A percentile compares a stretch with the other conserved stretches of the same genome.
Evolutionary conservation across 1,284 basidiomycete genomes (phyloP).

Genomic region (Trametes sp.): DNA sequence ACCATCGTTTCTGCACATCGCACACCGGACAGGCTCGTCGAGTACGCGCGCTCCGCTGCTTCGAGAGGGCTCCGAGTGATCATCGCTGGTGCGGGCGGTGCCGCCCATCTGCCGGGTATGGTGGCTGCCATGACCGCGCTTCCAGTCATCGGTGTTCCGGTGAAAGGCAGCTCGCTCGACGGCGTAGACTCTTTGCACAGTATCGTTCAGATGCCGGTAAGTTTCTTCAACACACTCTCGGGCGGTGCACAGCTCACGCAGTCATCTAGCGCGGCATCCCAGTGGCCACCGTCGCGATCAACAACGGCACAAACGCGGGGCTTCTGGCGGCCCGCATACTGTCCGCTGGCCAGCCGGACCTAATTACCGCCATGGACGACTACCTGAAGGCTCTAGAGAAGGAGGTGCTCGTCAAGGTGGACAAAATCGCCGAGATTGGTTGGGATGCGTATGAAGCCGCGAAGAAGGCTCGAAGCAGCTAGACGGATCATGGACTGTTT

Average conservation of each 20-base stretch:
- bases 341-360: slow-evolving; percentile 72
- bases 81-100: slow-evolving; percentile 96
- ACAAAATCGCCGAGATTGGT: slow-evolving; percentile 78
- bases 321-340: slow-evolving; percentile 92
- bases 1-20: slow-evolving; percentile 97
- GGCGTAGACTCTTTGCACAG: slow-evolving; percentile 97
- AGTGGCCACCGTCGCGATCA: slow-evolving; percentile 97
- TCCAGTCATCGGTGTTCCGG: slow-evolving; percentile 96
- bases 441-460: slow-evolving; percentile 81
- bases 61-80: slow-evolving; percentile 81
- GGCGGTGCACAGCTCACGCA: slow-evolving; percentile 6
- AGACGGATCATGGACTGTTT: background rate
- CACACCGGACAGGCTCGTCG: slow-evolving; percentile 88
- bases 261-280: slow-evolving; percentile 86
- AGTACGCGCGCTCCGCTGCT: slow-evolving; percentile 84
- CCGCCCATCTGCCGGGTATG: slow-evolving; percentile 98
- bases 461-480: slow-evolving; percentile 9
- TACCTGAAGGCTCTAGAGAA: slow-evolving; percentile 82
- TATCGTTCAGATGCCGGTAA: slow-evolving; percentile 98
- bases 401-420: slow-evolving; percentile 88
- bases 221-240: slow-evolving; percentile 42
- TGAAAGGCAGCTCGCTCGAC: slow-evolving; percentile 93
- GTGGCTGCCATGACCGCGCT: slow-evolving; percentile 93
- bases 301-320: slow-evolving; percentile 95
- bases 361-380: slow-evolving; percentile 74